Base-by-base conservation (phyloP, 2,329 filamentous ascomycete species). In the Talaromyces islandicus region DNA sequence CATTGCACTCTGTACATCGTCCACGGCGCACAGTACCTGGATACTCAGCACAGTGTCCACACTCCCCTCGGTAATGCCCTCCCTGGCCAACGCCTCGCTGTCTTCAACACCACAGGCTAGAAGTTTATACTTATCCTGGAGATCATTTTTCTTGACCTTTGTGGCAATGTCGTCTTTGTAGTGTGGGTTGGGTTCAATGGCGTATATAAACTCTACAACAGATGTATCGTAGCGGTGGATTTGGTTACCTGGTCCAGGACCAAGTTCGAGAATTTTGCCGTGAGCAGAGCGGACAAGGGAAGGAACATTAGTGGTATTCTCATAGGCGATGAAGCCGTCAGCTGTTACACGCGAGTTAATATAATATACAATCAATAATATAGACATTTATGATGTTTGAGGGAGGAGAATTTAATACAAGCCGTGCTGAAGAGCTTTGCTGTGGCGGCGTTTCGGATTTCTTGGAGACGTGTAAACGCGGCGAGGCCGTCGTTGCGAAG, bases 201-300 rank as follows among this genome's bases (percentile, higher is more conserved):
- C 77, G 61, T 77, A 77, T 17, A 79, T 56, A 25, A 64, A 65
- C 1, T 68, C 65, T 19, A 80, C 64, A 19, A 65, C 64, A 19
- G 64, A 63, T 7, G 64, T 19, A 64, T 76, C 69, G 62, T 71
- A 79, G 32, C 72, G 71, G 24, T 71, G 70, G 12, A 80, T 71
- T 62, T 80, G 77, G 62, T 77, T 80, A 30, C 78, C 79, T 50
- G 71, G 62, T 3, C 77, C 77, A 4, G 78, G 77, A 21, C 78
- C 78, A 1, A 80, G 69, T 61, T 81, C 79, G 35, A 81, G 73
- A 52, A 80, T 67, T 7, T 68, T 62, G 32, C 78, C 78, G 7
- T 29, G 27, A 21, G 71, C 71, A 35, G 69, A 57, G 11, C 54
- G 70, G 29, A 67, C 72, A 62, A 65, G 69, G 1, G 60, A 69